Evolutionary conservation across 352 stramenopile species (phyloP), one percentile per base, ranked within the genome.

Genomic region (Globisporangium megalacanthum): DNA sequence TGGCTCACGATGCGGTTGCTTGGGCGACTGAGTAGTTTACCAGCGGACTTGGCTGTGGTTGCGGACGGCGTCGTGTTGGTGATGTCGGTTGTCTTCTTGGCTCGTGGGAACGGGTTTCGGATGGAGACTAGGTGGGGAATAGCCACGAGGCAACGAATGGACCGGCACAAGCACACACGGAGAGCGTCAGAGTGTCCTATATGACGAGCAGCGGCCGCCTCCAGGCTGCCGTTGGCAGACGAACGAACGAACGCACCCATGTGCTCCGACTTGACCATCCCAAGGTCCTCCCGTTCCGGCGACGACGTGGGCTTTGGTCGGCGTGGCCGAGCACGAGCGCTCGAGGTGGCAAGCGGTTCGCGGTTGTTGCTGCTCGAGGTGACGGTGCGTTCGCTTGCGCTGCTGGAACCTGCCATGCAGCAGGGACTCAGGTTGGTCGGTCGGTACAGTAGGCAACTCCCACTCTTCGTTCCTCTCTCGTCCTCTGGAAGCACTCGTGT

Each of bases 31-130:
- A 75, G 62, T 20, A 83, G 62, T 42, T 76, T 78, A 31, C 58
- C 62, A 7, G 72, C 63, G 0, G 62, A 48, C 13, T 58, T 65
- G 0, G 64, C 61, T 14, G 22, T 22, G 47, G 35, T 49, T 29
- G 62, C 19, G 22, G 61, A 52, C 7, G 49, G 35, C n/a, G 62
- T 20, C 0, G 65, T 62, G 14, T 83, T 70, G 46, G 14, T 3
- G 49, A 79, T 74, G 44, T 69, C 73, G 17, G 60, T 49, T 4
- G 65, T 51, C 54, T 79, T 80, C 48, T 77, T 79, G 20, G 62
- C 59, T 20, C 52, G 60, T 11, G 64, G 51, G 52, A 86, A 75
- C 35, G 75, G 75, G 49, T 75, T 73, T 6, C 66, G 66, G 45
- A 62, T 46, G 33, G 53, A 52, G 50, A 68, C 57, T 55, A 54